These are phyloP conservation scores for Candida boidinii DNA, from an alignment of 805 yeast species.

Conservation along the genomic window DNA sequence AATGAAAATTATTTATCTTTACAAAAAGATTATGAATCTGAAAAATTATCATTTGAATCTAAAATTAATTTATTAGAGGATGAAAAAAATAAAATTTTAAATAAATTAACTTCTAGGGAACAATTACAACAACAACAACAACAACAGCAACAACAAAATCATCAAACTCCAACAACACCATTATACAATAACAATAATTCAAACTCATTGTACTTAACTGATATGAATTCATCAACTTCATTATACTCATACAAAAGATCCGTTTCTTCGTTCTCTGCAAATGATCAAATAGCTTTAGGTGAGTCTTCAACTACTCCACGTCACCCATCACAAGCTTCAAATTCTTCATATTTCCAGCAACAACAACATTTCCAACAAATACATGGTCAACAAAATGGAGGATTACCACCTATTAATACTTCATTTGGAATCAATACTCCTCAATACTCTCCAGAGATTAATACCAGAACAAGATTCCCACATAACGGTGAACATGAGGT, in stretches of 20 bases:
- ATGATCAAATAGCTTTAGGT: constrained; percentile 32
- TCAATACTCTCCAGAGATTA: no score
- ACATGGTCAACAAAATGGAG: no score
- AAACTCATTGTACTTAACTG: constrained; percentile 21
- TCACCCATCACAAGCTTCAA: no score
- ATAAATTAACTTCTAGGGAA: constrained; percentile 7
- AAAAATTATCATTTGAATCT: constrained; percentile 15
- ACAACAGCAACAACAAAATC: constrained; percentile 3
- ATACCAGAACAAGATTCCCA: no score
- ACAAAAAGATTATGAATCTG: constrained; percentile 21
- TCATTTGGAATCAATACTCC: no score
- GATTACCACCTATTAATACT: no score
- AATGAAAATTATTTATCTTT: constrained; percentile 20
- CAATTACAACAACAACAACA: neutral
- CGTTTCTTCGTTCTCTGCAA: constrained; percentile 15
- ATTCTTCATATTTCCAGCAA: no score
- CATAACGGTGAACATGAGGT: no score
- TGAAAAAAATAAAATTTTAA: constrained; percentile 14
- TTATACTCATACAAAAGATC: constrained; percentile 13
- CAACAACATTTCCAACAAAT: no score
- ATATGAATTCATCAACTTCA: constrained; percentile 19
- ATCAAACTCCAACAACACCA: constrained; percentile 9
- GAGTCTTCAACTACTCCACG: constrained; percentile 42
- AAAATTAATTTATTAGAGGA: constrained; percentile 19
- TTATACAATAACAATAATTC: constrained; percentile 3